These are phyloP conservation scores for Paramecium bursaria DNA, from an alignment of 73 alveolate species.

Conservation along the genomic window DNA sequence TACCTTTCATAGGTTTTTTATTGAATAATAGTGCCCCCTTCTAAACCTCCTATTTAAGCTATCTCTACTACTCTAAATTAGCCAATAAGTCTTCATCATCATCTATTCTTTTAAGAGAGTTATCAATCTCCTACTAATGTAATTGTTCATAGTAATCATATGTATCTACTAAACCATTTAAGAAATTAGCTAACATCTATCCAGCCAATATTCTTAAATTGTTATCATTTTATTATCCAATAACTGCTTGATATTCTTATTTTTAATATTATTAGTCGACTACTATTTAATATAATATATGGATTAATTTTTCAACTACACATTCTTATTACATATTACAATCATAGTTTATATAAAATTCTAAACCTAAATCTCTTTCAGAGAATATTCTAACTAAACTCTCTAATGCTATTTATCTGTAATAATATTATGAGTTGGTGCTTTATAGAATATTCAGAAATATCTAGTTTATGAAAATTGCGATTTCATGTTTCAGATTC, in stretches of 20 bases:
- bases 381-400: constrained; percentile 44
- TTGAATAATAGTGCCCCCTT: constrained; percentile 45
- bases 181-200: constrained; percentile 1
- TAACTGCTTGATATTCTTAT: background rate
- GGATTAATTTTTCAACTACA: constrained; percentile 41
- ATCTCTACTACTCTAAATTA: constrained; percentile 50
- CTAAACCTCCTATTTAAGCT: constrained; percentile 40
- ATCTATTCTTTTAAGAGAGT: constrained; percentile 25
- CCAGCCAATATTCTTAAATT: constrained; percentile 54
- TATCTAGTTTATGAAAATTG: constrained; percentile 64
- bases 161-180: background rate
- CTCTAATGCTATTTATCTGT: constrained; percentile 58
- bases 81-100: constrained; percentile 16
- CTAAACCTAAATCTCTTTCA: constrained; percentile 54
- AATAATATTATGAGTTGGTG: constrained; percentile 50
- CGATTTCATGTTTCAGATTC: constrained; percentile 61
- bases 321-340: constrained; percentile 61
- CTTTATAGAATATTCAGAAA: constrained; percentile 56
- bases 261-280: background rate
- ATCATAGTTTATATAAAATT: constrained; percentile 66
- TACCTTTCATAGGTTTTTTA: constrained; percentile 65
- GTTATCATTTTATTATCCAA: constrained; percentile 13
- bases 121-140: background rate
- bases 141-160: background rate
- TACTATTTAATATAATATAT: constrained; percentile 19